Percentiles rank a stretch among this genome's conserved stretches.
These are phyloP conservation scores for Nakazawaea holstii DNA, from an alignment of 805 yeast genomes.

Conservation along the genomic window DNA sequence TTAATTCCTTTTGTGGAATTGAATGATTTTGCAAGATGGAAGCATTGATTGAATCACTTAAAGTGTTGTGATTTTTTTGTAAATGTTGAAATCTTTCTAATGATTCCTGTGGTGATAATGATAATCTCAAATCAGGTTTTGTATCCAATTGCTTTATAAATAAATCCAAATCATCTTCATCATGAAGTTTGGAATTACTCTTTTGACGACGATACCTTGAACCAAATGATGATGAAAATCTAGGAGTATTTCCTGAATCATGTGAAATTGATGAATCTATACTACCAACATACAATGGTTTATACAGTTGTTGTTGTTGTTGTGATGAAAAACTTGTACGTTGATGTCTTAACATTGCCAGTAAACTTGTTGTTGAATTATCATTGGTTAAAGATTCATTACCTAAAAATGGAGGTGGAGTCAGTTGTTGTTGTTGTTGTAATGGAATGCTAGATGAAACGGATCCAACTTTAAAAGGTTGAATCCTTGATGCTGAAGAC, in stretches of 20 bases:
- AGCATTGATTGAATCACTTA: constrained; percentile 14
- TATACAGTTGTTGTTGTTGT: constrained; percentile 4
- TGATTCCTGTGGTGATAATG: constrained; percentile 19
- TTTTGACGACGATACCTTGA: constrained; percentile 32
- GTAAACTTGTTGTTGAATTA: constrained; percentile 48
- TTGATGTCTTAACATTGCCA: constrained; percentile 42
- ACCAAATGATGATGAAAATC: constrained; percentile 70
- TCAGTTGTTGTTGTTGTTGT: constrained; percentile 16
- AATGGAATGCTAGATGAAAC: constrained; percentile 36
- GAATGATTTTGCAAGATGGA: constrained; percentile 8
- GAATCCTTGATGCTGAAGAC: constrained; percentile 35
- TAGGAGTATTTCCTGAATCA: constrained; percentile 36
- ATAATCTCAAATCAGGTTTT: constrained; percentile 28
- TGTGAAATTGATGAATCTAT: constrained; percentile 17
- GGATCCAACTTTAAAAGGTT: constrained; percentile 62
- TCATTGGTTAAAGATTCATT: constrained; percentile 33
- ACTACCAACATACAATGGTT: constrained; percentile 9
- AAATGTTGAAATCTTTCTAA: constrained; percentile 13
- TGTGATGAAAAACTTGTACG: constrained; percentile 14
- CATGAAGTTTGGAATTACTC: constrained; percentile 14
- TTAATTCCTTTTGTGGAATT: constrained; percentile 3
- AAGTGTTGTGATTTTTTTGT: constrained; percentile 12
- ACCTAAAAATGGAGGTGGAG: constrained; percentile 24
- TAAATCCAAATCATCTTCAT: constrained; percentile 27
- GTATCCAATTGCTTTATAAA: constrained; percentile 30